These are phyloP conservation scores for Salix dunnii DNA, from an alignment of 345 rosid genomes.

Conservation along the genomic window DNA sequence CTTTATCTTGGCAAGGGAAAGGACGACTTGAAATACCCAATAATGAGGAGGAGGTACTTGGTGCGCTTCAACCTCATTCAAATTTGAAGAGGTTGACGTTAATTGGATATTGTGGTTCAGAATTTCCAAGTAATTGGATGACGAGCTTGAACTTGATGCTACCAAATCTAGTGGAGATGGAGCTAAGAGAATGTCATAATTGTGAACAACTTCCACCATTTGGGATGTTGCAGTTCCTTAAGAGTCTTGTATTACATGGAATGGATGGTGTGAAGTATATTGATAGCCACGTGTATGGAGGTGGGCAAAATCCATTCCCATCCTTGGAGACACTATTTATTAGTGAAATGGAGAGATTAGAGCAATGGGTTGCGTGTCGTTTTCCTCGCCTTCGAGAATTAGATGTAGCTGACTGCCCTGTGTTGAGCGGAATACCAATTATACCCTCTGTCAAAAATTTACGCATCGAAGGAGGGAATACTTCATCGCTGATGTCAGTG, in stretches of 20 bases:
- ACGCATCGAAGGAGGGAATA: fast-evolving
- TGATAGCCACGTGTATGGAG: not conserved
- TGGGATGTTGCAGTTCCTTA: conserved; percentile 2
- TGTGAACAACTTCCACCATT: conserved; percentile 13
- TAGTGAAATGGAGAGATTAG: not conserved
- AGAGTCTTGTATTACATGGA: not conserved
- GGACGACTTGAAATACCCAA: not conserved
- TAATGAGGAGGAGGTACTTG: not conserved
- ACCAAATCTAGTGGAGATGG: not conserved
- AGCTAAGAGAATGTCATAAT: not conserved
- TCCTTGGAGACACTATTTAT: not conserved
- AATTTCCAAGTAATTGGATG: conserved; percentile 7
- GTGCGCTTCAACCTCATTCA: not conserved
- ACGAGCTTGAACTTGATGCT: not conserved
- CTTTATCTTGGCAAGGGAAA: not conserved
- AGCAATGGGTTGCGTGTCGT: not conserved
- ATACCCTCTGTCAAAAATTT: not conserved
- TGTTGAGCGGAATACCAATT: not conserved
- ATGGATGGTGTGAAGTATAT: not conserved
- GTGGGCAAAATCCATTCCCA: not conserved
- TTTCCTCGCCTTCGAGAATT: not conserved
- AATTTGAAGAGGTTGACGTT: not conserved
- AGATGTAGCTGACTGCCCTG: fast-evolving
- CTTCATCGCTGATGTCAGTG: too few species aligned
- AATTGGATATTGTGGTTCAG: not conserved